A percentile compares a stretch with the other conserved stretches of the same genome.
Conservation (phyloP, 2,329 filamentous ascomycete species). For the Diaporthe aspalathi region DNA sequence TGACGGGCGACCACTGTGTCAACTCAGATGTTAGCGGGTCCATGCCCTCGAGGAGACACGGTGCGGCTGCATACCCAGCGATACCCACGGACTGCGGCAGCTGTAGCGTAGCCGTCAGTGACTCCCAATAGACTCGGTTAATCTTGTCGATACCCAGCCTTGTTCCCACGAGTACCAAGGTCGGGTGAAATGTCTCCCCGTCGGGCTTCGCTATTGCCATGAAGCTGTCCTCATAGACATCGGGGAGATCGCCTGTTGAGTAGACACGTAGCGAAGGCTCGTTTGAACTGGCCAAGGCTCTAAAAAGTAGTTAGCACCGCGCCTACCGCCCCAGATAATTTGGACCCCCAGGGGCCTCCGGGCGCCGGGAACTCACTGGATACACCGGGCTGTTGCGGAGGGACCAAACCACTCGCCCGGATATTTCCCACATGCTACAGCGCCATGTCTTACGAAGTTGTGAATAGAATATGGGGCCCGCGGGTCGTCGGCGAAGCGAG, state of each 20-base stretch:
- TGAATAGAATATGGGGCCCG: conserved; percentile 94
- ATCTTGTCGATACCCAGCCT: conserved; percentile 93
- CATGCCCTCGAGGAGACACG: not conserved
- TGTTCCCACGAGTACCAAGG: conserved; percentile 88
- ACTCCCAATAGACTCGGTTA: conserved; percentile 94
- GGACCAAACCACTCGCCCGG: conserved; percentile 99
- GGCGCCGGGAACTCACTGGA: conserved; percentile 84
- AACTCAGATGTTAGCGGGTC: conserved; percentile 28
- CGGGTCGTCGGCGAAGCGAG: conserved; percentile 88
- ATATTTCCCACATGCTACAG: conserved; percentile 88
- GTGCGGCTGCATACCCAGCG: conserved; percentile 74
- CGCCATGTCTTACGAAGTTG: conserved; percentile 90
- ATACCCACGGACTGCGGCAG: conserved; percentile 96
- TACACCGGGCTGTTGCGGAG: conserved; percentile 94
- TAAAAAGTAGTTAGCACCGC: conserved; percentile 50
- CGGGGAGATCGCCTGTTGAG: conserved; percentile 87
- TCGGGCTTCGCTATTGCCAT: conserved; percentile 79
- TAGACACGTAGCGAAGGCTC: conserved; percentile 81
- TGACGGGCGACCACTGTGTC: conserved; percentile 83
- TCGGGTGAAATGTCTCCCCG: conserved; percentile 78
- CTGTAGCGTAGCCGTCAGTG: conserved; percentile 85
- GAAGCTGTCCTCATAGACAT: conserved; percentile 93
- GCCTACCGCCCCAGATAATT: no score
- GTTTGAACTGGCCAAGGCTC: conserved; percentile 78
- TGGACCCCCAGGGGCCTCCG: not conserved